Evolutionary conservation across 2,329 filamentous ascomycete genomes (phyloP), one percentile per base, ranked within the genome.

Genomic region (Rutstroemia sp.): DNA sequence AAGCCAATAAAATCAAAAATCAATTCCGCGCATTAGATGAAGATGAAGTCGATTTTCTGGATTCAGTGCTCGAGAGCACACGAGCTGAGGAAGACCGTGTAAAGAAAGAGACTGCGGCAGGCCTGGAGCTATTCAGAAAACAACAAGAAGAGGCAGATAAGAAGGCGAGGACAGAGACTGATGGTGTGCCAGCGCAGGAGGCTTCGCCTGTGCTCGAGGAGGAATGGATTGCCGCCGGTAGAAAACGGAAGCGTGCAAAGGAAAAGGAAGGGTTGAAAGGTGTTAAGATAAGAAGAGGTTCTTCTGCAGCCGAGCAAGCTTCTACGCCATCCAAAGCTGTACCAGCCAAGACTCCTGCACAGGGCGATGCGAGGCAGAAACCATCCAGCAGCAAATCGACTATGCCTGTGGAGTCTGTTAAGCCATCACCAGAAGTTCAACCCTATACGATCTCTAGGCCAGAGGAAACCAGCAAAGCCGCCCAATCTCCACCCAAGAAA

Each of bases 11-110:
- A 62, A 75, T 92, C 52, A 81, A 82, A 66, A 88, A 92, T 66
- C 89, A 92, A 73, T 92, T 91, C 69, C 81, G 85, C 41, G 77
- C 86, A 3, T 77, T 94, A 30, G 86, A 92, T 67, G 87, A 90
- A 58, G 87, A 91, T 68, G 89, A 92, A 73, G 77, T 87, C 51
- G 87, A 87, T 19, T 92, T 90, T 62, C 72, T 94, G 51, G 82
- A 86, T 48, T 79, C 79, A 47, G 77, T 87, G 41, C 65, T 74
- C 49, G 76, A 75, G 52, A 72, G 72, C 53, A 74, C 75, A 66
- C 70, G 77, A 38, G 71, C 67, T 5, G 82, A 82, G 63, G 83
- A 85, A 67, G 79, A 80, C 59, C 69, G 74, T 46, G 71, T 78
- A 51, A 72, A 74, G 62, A 71, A 72, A 27, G 83, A 86, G 73